Evolutionary conservation across 1,284 basidiomycete genomes (phyloP).

Genomic region (Vanrija pseudolonga): DNA sequence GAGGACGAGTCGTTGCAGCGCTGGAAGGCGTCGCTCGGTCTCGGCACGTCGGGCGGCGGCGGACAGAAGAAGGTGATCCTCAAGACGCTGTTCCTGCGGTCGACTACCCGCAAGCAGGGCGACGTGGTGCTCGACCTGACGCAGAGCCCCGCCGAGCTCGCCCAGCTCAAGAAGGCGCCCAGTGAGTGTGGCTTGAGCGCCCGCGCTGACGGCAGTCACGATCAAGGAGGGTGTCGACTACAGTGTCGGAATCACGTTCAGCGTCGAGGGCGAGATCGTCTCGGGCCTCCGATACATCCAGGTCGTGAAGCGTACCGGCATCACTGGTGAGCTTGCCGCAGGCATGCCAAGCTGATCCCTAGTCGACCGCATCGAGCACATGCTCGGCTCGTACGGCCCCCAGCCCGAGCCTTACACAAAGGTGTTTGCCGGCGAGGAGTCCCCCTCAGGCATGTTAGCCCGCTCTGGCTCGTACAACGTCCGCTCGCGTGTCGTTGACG

Average conservation of each 20-base stretch:
- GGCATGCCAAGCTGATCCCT: constrained; percentile 4
- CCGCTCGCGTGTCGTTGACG: constrained; percentile 54
- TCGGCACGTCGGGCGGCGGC: constrained; percentile 38
- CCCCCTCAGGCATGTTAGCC: constrained; percentile 57
- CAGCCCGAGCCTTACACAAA: constrained; percentile 49
- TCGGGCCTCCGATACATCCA: constrained; percentile 56
- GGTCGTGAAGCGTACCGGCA: constrained; percentile 52
- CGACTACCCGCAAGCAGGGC: constrained; percentile 44
- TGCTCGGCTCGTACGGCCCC: constrained; percentile 56
- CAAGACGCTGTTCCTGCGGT: constrained; percentile 52
- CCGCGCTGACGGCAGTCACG: constrained; percentile 33
- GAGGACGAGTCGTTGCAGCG: constrained; percentile 57
- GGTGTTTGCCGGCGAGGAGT: constrained; percentile 50
- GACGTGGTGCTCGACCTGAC: constrained; percentile 54
- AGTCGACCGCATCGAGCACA: constrained; percentile 48
- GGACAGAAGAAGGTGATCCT: constrained; percentile 47
- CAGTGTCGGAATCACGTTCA: constrained; percentile 54
- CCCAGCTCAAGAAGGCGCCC: constrained; percentile 53
- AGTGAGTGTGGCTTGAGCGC: constrained; percentile 21
- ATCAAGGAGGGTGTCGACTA: constrained; percentile 58
- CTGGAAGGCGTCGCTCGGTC: constrained; percentile 57
- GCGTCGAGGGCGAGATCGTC: constrained; percentile 53
- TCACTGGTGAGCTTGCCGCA: constrained; percentile 36
- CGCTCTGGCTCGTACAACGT: constrained; percentile 54
- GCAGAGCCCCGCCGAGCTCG: constrained; percentile 43